Percentiles rank a stretch among this genome's conserved stretches.
Conservation (phyloP, 768 basidiomycete species). For the Amanita subjunquillea region DNA sequence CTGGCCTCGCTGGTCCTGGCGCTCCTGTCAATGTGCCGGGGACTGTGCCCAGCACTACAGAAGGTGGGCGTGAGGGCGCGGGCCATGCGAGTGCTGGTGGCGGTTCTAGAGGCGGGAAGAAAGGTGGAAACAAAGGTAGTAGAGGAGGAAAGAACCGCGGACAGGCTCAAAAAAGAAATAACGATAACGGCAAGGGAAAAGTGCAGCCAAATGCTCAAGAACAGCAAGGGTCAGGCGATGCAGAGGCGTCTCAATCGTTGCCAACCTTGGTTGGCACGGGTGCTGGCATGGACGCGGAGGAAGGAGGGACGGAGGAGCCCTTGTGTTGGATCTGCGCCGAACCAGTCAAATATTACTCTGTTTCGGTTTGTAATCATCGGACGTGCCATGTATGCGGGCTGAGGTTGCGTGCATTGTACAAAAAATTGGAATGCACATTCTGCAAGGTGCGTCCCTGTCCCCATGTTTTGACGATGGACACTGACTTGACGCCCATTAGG, state of each 20-base stretch:
- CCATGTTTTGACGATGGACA: not conserved
- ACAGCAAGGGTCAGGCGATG: not conserved
- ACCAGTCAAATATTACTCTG: constrained; percentile 79
- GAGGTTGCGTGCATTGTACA: constrained; percentile 84
- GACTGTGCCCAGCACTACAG: not conserved
- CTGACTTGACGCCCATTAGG: constrained; percentile 27
- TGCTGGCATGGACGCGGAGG: not conserved
- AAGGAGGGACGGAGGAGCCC: constrained; percentile 18
- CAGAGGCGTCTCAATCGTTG: not conserved
- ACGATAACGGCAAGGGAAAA: not conserved
- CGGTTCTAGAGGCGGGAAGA: not conserved
- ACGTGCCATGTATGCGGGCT: constrained; percentile 94
- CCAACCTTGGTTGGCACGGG: not conserved
- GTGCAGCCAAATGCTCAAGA: not conserved
- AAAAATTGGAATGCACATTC: constrained; percentile 89
- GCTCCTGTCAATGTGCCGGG: not conserved
- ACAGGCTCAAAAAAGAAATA: not conserved
- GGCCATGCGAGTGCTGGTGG: not conserved
- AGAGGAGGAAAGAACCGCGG: not conserved
- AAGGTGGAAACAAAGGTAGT: not conserved
- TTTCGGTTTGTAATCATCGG: constrained; percentile 87
- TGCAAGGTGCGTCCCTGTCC: constrained; percentile 63
- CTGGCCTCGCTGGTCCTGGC: no score
- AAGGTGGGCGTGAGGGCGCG: not conserved
- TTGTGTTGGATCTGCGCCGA: constrained; percentile 95